A percentile compares a stretch with the other conserved stretches of the same genome.
Conservation (phyloP, 805 yeast genomes). For the Ogataea pignaliae region DNA sequence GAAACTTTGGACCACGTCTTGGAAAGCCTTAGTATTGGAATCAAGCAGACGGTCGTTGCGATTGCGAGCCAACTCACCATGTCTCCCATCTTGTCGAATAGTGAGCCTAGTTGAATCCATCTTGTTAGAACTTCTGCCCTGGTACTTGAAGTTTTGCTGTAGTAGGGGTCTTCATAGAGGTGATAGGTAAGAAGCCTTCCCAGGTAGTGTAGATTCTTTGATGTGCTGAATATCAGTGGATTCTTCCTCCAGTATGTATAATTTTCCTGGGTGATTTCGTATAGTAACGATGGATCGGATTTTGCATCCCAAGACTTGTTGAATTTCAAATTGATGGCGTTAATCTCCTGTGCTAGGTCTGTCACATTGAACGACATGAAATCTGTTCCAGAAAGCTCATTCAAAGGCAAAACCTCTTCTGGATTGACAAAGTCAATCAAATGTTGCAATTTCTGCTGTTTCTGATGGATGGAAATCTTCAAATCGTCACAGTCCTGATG, state of each 20-base stretch:
- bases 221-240: constrained; percentile 73
- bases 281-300: constrained; percentile 69
- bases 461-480: constrained; percentile 46
- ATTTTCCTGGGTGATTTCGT: constrained; percentile 45
- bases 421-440: constrained; percentile 30
- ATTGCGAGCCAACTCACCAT: constrained; percentile 94
- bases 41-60: constrained; percentile 75
- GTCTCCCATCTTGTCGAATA: constrained; percentile 76
- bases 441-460: constrained; percentile 42
- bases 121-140: constrained; percentile 67
- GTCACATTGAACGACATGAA: constrained; percentile 54
- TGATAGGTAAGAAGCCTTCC: constrained; percentile 69
- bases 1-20: constrained; percentile 74
- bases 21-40: constrained; percentile 70
- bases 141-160: constrained; percentile 30
- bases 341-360: constrained; percentile 58
- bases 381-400: constrained; percentile 26
- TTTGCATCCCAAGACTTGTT: constrained; percentile 74
- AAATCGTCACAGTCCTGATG: constrained; percentile 49
- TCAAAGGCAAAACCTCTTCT: constrained; percentile 7
- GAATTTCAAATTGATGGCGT: constrained; percentile 61
- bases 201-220: constrained; percentile 66
- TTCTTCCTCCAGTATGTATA: constrained; percentile 49
- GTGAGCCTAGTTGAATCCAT: constrained; percentile 84
- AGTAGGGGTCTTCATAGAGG: constrained; percentile 49